These are phyloP conservation scores for Lipomyces yamadae DNA, from an alignment of 805 yeast species.

Conservation along the genomic window DNA sequence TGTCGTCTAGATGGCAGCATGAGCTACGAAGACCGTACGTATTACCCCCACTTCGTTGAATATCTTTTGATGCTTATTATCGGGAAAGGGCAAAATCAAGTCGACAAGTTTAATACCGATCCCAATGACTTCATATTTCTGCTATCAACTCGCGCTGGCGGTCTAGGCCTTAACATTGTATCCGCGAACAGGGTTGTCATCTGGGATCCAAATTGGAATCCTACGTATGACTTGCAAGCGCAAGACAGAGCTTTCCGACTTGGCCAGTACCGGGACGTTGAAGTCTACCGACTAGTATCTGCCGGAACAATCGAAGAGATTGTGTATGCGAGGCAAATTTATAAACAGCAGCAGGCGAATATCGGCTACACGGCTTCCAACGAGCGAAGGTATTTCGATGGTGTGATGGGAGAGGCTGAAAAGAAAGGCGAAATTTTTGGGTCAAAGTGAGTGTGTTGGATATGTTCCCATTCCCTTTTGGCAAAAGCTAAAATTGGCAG, in stretches of 20 bases:
- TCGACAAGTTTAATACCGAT: slow-evolving; percentile 26
- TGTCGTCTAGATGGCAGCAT: slow-evolving; percentile 28
- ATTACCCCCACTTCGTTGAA: not conserved
- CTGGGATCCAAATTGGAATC: slow-evolving; percentile 35
- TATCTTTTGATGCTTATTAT: not conserved
- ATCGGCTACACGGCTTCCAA: slow-evolving; percentile 30
- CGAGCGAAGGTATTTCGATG: slow-evolving; percentile 33
- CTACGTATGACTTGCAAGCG: slow-evolving; percentile 35
- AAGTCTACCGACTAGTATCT: slow-evolving; percentile 31
- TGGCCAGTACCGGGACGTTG: slow-evolving; percentile 34
- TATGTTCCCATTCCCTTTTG: too few relatives aligned
- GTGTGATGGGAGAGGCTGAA: slow-evolving; percentile 26
- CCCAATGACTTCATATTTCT: slow-evolving; percentile 25
- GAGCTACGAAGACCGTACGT: slow-evolving; percentile 21
- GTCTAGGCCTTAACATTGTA: slow-evolving; percentile 32
- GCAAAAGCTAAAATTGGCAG: not conserved
- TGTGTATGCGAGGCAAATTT: slow-evolving; percentile 34
- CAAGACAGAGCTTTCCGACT: slow-evolving; percentile 34
- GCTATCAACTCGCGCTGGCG: slow-evolving; percentile 33
- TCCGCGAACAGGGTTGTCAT: slow-evolving; percentile 34
- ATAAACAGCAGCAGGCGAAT: slow-evolving; percentile 36
- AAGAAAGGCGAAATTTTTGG: slow-evolving; percentile 32
- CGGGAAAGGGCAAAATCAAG: slow-evolving; percentile 21
- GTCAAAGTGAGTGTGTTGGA: not conserved
- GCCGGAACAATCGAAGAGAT: slow-evolving; percentile 33